phyloP scores from a whole-genome alignment of 1,284 basidiomycete genomes.

The Earliella scabrosa region DNA sequence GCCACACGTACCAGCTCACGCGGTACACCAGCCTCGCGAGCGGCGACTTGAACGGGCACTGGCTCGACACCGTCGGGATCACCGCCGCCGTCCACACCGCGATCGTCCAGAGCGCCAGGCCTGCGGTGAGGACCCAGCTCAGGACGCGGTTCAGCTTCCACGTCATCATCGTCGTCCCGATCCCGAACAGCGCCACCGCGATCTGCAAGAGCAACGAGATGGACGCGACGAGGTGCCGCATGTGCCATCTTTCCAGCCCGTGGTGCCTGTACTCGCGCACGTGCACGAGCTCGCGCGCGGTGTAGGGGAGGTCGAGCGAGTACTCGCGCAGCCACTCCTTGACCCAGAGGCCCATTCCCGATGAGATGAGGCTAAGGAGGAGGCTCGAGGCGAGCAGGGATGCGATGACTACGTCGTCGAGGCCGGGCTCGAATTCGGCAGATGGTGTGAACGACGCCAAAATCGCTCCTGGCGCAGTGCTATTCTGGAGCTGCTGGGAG shows the following conservation, averaged over 20 bases:
- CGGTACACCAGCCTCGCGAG: not conserved
- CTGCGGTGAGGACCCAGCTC: not conserved
- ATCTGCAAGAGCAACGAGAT: not conserved
- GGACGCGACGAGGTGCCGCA: not conserved
- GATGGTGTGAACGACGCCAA: not conserved
- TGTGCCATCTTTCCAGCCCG: not conserved
- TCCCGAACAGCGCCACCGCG: not conserved
- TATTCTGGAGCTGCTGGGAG: constrained; percentile 4
- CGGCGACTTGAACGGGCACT: constrained; percentile 8
- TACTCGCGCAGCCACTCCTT: constrained; percentile 8
- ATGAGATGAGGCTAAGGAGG: not conserved
- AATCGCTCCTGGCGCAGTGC: not conserved
- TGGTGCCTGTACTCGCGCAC: not conserved
- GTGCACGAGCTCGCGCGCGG: constrained; percentile 2
- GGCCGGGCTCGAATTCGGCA: not conserved
- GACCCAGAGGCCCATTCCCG: constrained; percentile 5
- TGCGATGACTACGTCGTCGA: constrained; percentile 1
- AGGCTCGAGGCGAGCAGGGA: constrained; percentile 1
- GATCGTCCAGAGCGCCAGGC: not conserved
- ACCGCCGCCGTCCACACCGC: not conserved
- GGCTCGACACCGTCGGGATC: not conserved
- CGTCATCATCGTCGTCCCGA: not conserved
- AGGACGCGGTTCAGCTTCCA: not conserved
- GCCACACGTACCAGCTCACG: not conserved
- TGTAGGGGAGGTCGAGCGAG: not conserved